Evolutionary conservation across 2,329 filamentous ascomycete species (phyloP).

Genomic region (Chrysosporium queenslandicum): DNA sequence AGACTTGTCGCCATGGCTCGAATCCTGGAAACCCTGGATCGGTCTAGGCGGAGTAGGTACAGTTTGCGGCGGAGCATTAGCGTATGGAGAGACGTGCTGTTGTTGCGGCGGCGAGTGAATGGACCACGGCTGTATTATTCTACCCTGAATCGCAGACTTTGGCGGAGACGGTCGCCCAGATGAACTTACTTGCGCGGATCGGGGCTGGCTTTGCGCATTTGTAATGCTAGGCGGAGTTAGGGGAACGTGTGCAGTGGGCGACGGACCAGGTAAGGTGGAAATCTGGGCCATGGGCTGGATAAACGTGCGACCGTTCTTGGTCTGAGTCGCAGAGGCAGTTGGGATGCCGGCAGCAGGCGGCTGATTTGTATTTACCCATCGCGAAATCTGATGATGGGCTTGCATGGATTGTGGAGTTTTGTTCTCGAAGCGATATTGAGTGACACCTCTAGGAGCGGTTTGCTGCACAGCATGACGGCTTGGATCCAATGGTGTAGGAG

Average conservation of each 20-base stretch:
- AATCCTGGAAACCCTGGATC: not conserved
- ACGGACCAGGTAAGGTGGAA: not conserved
- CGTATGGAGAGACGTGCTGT: constrained; percentile 7
- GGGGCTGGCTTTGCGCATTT: not conserved
- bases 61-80: not conserved
- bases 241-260: not conserved
- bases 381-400: not conserved
- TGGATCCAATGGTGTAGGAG: not conserved
- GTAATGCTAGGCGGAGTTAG: not conserved
- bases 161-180: constrained; percentile 1
- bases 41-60: not conserved
- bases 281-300: not conserved
- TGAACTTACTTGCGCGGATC: not conserved
- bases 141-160: constrained; percentile 5
- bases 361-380: not conserved
- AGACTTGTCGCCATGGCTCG: not conserved
- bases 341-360: not conserved
- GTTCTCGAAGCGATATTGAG: constrained; percentile 10
- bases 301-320: not conserved
- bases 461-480: not conserved
- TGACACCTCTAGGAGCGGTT: not conserved
- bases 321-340: not conserved
- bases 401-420: constrained; percentile 11
- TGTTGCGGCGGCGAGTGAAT: constrained; percentile 16
- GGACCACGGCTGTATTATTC: constrained; percentile 10